Percentiles rank a stretch among this genome's conserved stretches.
Evolutionary conservation across 345 rosid genomes (phyloP).

Genomic region (Rhodamnia rubescens): DNA sequence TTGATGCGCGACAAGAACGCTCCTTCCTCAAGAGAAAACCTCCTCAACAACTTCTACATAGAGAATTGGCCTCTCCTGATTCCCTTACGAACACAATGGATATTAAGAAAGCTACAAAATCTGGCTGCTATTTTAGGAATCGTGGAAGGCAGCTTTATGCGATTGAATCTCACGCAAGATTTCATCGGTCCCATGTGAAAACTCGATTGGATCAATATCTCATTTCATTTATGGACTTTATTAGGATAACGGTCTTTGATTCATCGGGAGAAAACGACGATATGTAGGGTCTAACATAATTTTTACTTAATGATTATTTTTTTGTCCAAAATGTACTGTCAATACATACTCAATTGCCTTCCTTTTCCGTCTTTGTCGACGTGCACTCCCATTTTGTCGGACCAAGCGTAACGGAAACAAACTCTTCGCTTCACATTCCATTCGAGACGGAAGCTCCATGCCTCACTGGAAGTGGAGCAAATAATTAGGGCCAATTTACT

Average conservation of each 20-base stretch:
- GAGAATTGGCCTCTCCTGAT: background rate
- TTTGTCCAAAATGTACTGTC: too few relatives aligned
- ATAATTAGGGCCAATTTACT: background rate
- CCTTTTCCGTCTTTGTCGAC: background rate
- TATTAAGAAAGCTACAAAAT: background rate
- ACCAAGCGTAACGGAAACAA: background rate
- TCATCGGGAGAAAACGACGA: too few relatives aligned
- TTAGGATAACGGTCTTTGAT: too few relatives aligned
- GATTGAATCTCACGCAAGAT: background rate
- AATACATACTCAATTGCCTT: too few relatives aligned
- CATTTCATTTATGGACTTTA: too few relatives aligned
- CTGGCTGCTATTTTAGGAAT: background rate
- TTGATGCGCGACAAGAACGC: background rate
- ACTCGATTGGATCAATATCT: too few relatives aligned
- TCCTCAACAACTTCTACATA: background rate
- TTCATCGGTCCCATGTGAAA: background rate
- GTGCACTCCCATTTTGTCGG: background rate
- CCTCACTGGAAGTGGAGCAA: background rate
- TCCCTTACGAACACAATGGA: background rate
- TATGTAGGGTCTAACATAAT: too few relatives aligned
- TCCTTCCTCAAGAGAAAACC: background rate
- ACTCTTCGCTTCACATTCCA: background rate
- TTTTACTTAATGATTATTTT: too few relatives aligned
- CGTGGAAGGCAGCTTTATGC: accelerated
- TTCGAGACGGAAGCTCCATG: background rate